Evolutionary conservation across 805 yeast genomes (phyloP), one percentile per base, ranked within the genome.

Genomic region (Barnettozyma populi): DNA sequence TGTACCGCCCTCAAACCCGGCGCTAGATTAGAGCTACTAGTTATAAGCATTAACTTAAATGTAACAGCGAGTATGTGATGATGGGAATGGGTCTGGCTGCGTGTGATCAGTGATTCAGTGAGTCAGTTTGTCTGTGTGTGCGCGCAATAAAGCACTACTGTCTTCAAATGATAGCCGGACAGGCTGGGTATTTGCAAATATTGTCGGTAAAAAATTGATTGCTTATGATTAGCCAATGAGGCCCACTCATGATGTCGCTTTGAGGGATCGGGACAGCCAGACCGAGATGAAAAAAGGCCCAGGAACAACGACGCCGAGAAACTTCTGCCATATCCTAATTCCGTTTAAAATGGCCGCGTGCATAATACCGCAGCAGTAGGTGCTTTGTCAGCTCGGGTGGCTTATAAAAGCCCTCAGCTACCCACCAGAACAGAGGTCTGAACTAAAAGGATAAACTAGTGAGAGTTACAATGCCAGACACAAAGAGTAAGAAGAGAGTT

Each of bases 401-500:
- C 32, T 9, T 29, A 29, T 29, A 29, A 29, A 29, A 29, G 16
- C 32, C 32, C 32, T n/a, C 32, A 29, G 16, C 16, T 13, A 11
- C 13, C 32, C 32, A 29, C 32, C 32, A 29, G 16, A 14, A 5
- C 7, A 13, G n/a, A 29, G 6, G 13, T 10, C 9, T 14, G 5
- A 14, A 29, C 32, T 29, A 23, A 5, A 5, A 23, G 25, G 8
- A 6, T 23, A 5, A 23, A 8, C 25, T 23, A 23, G 25, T 23
- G 16, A 11, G 32, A 29, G 32, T 11, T 5, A 18, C 40, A 36
- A 36, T 36, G 40, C 14, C 25, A 18, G 40, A 36, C 21, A 20
- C 40, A 21, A 36, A 36, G 40, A 48, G 32, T 5, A 65, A 65
- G 54, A 62, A 62, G 47, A 53, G 70, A 41, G 69, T 66, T 10